Evolutionary conservation across 768 basidiomycete species (phyloP), one percentile per base, ranked within the genome.

Genomic region (Phanerodontia chrysosporium): DNA sequence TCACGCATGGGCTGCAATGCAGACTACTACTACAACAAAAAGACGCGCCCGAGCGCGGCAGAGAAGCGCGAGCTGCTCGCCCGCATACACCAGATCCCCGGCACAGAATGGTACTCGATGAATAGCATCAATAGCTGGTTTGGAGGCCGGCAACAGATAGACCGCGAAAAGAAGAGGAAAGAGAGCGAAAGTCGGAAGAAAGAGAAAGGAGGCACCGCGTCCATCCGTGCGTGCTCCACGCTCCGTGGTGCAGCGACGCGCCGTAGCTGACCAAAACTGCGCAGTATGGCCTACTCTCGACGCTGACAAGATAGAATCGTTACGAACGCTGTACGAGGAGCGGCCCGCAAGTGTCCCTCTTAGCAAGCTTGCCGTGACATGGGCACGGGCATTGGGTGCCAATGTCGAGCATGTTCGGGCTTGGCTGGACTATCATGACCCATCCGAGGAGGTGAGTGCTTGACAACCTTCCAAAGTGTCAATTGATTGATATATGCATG

Each of bases 221-320:
- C 27, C 25, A 53, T 59, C 39, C n/a, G 58, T 59, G 52, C 14
- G 45, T 49, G 48, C 32, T 25, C n/a, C 56, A 30, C 25, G 56
- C 22, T 48, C 2, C 3, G 1, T 29, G 21, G 42, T n/a, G n/a
- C n/a, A n/a, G n/a, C n/a, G 25, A 6, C 30, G 29, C 27, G 27
- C 21, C 30, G 25, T 36, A 12, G 39, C 32, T 58, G 18, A 57
- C 46, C 9, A 18, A 13, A 7, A 2, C 4, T 39, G 18, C 9
- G 13, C 49, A 59, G 58, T 59, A 21, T 59, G 51, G 51, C 58
- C 58, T 24, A 39, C 28, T 8, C 51, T 59, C 30, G 22, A 27
- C 30, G 35, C 36, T 18, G 36, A 16, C 3, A 53, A 39, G 13
- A 53, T 53, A 21, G 36, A 36, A 14, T 42, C 7, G 30, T 22